Conservation (phyloP, 495 filamentous ascomycete species). For the Peziza echinospora region DNA sequence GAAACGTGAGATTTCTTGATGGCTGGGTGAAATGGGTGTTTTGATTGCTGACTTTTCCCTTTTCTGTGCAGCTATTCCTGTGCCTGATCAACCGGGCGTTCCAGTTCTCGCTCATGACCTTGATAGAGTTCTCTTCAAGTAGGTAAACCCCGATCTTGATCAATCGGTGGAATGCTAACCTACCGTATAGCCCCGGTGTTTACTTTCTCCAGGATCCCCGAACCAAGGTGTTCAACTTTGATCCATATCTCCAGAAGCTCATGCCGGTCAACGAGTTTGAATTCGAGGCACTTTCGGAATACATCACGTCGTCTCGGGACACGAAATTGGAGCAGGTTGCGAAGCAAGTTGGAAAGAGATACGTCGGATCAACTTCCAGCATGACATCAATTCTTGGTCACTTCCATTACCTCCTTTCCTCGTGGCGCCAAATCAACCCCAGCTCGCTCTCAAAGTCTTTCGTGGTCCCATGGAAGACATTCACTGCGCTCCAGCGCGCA, state of each 20-base stretch:
- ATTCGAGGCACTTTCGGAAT: conserved; percentile 60
- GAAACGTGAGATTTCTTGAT: too few species aligned
- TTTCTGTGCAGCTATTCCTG: conserved; percentile 15
- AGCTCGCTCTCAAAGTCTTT: conserved; percentile 44
- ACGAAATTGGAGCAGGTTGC: conserved; percentile 42
- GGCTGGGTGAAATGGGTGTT: too few species aligned
- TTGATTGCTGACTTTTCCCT: too few species aligned
- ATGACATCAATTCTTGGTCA: conserved; percentile 76
- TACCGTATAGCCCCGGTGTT: conserved; percentile 44
- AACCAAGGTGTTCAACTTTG: conserved; percentile 81
- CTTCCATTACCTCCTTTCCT: conserved; percentile 79
- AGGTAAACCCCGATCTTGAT: conserved; percentile 8
- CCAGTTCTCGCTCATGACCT: conserved; percentile 57
- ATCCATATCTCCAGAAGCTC: conserved; percentile 74
- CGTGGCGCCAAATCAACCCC: conserved; percentile 52
- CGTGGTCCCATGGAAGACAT: conserved; percentile 32
- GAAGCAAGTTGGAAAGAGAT: conserved; percentile 46
- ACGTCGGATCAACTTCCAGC: conserved; percentile 85
- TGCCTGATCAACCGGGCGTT: conserved; percentile 31
- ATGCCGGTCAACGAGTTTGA: conserved; percentile 88
- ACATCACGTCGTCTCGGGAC: conserved; percentile 79
- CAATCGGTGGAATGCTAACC: background rate
- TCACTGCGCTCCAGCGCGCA: conserved; percentile 45
- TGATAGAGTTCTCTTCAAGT: conserved; percentile 85
- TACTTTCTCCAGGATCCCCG: conserved; percentile 79